Evolutionary conservation across 2,329 filamentous ascomycete genomes (phyloP).

Genomic region (Verticillium nubilum): DNA sequence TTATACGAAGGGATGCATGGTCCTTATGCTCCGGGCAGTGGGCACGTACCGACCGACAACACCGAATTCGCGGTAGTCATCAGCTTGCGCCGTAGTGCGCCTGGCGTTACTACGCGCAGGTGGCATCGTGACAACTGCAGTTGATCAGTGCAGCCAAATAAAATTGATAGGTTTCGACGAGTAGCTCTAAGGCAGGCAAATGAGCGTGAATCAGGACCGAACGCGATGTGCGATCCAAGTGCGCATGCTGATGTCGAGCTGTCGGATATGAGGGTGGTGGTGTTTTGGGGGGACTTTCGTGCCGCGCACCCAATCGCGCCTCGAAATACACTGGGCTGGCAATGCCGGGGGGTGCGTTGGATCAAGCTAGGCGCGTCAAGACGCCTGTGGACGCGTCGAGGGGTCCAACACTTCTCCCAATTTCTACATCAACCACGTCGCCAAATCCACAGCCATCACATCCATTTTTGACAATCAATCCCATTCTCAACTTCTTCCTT

Average conservation of each 20-base stretch:
- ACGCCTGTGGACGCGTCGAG: slow-evolving; percentile 16
- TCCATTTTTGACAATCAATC: neutral
- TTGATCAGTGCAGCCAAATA: neutral
- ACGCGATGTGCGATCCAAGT: neutral
- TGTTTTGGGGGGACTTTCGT: neutral
- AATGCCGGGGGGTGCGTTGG: neutral
- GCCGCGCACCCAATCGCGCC: neutral
- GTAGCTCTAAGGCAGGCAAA: neutral
- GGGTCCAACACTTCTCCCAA: slow-evolving; percentile 1
- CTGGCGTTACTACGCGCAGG: slow-evolving; percentile 15
- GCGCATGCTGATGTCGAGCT: neutral
- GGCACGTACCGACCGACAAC: slow-evolving; percentile 41
- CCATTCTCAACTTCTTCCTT: neutral
- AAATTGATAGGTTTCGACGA: neutral
- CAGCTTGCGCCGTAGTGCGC: slow-evolving; percentile 28
- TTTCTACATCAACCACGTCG: neutral
- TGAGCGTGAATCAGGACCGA: neutral
- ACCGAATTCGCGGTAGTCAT: slow-evolving; percentile 41
- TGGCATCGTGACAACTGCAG: neutral
- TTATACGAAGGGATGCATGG: neutral
- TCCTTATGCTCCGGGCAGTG: neutral
- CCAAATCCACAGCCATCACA: neutral
- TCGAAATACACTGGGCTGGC: neutral
- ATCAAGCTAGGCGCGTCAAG: neutral
- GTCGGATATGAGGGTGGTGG: neutral